phyloP scores from a whole-genome alignment of 2,329 filamentous ascomycete species.

The Apiospora aurea region DNA sequence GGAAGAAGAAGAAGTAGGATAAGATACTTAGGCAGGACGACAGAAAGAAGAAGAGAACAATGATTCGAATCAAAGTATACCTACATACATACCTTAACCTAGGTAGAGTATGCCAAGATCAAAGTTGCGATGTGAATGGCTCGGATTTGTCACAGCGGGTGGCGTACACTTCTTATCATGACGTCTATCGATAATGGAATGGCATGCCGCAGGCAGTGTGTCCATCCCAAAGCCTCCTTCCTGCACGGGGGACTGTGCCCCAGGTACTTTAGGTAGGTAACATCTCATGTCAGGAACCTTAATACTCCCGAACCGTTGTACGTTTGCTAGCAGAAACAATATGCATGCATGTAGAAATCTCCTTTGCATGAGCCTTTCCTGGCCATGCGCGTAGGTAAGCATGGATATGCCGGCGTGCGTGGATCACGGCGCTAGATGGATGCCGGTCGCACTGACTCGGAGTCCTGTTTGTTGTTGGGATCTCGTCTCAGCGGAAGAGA shows the following conservation, averaged over 20 bases:
- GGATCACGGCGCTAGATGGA: background rate
- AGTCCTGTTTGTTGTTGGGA: background rate
- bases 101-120: background rate
- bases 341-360: background rate
- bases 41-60: background rate
- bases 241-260: too few relatives aligned
- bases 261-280: background rate
- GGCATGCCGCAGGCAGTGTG: background rate
- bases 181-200: constrained; percentile 15
- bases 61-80: background rate
- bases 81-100: too few relatives aligned
- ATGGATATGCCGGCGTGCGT: background rate
- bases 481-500: background rate
- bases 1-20: background rate
- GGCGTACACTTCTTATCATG: constrained; percentile 16
- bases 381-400: background rate
- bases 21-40: background rate
- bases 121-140: background rate
- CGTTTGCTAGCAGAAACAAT: background rate
- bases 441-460: constrained; percentile 2
- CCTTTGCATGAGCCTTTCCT: background rate
- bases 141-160: constrained; percentile 14
- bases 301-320: constrained; percentile 1
- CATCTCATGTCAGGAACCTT: constrained; percentile 8
- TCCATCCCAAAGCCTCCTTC: background rate